Percentiles rank a stretch among this genome's conserved stretches.
Evolutionary conservation across 345 rosid genomes (phyloP).

Genomic region (Melaleuca alternifolia): DNA sequence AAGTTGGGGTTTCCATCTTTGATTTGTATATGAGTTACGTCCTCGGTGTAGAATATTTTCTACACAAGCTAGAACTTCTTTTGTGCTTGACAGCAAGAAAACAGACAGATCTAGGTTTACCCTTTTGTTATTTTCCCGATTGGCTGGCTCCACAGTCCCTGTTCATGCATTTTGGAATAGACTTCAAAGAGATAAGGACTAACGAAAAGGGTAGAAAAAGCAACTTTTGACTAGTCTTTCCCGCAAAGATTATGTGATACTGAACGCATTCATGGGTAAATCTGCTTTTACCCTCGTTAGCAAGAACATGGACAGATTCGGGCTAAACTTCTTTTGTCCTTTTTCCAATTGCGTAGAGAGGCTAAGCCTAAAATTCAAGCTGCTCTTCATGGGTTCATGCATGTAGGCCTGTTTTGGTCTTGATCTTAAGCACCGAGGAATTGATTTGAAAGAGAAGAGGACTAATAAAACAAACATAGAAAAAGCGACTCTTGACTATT

Average conservation of each 20-base stretch:
- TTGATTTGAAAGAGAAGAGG: background rate
- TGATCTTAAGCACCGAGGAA: background rate
- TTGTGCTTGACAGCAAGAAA: background rate
- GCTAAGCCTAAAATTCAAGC: background rate
- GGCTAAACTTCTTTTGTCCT: background rate
- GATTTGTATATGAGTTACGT: accelerated
- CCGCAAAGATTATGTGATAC: background rate
- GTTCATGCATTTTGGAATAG: background rate
- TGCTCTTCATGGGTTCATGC: background rate
- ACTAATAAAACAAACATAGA: background rate
- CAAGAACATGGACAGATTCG: background rate
- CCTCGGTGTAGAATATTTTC: background rate
- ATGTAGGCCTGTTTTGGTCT: background rate
- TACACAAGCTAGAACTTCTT: background rate
- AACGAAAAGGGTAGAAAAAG: background rate
- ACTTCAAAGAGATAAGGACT: background rate
- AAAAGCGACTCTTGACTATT: background rate
- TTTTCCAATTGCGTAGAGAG: background rate
- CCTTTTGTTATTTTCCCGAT: background rate
- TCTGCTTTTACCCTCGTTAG: background rate
- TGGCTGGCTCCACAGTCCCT: background rate
- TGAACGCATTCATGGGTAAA: background rate
- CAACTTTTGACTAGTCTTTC: background rate
- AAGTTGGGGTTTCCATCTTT: background rate
- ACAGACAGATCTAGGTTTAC: background rate